Conservation (phyloP, 495 filamentous ascomycete species). For the Aspergillus avenaceus region DNA sequence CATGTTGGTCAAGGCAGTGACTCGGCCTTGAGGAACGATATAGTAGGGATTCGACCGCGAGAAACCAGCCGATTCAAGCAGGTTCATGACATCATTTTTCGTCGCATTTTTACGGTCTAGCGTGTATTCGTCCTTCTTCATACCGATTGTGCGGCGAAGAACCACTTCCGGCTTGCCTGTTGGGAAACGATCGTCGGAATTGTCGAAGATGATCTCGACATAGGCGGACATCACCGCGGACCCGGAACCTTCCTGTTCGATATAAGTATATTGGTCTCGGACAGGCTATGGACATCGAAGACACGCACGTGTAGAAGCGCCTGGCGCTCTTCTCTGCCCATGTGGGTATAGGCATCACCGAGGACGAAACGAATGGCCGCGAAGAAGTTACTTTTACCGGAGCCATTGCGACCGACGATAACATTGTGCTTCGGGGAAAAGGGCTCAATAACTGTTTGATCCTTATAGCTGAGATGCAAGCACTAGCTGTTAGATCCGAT, state of each 20-base stretch:
- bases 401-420: conserved; percentile 98
- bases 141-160: conserved; percentile 86
- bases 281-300: background rate
- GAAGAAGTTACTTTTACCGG: conserved; percentile 99
- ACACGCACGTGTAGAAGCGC: conserved; percentile 75
- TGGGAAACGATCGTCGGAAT: conserved; percentile 91
- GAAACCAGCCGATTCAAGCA: conserved; percentile 94
- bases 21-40: conserved; percentile 95
- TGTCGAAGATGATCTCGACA: conserved; percentile 98
- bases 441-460: conserved; percentile 96
- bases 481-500: background rate
- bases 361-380: conserved; percentile 98
- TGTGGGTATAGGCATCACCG: conserved; percentile 94
- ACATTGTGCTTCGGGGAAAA: conserved; percentile 98
- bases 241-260: conserved; percentile 76
- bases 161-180: conserved; percentile 88
- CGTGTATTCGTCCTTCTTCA: conserved; percentile 98
- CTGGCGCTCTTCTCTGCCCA: conserved; percentile 93
- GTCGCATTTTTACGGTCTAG: conserved; percentile 94
- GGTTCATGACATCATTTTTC: conserved; percentile 90
- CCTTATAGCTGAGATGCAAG: conserved; percentile 75
- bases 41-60: conserved; percentile 98
- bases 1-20: conserved; percentile 97
- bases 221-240: conserved; percentile 99
- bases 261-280: conserved; percentile 17